phyloP scores from a whole-genome alignment of 1,284 basidiomycete species.

The Austroboletus olivaceoglutinosus region DNA sequence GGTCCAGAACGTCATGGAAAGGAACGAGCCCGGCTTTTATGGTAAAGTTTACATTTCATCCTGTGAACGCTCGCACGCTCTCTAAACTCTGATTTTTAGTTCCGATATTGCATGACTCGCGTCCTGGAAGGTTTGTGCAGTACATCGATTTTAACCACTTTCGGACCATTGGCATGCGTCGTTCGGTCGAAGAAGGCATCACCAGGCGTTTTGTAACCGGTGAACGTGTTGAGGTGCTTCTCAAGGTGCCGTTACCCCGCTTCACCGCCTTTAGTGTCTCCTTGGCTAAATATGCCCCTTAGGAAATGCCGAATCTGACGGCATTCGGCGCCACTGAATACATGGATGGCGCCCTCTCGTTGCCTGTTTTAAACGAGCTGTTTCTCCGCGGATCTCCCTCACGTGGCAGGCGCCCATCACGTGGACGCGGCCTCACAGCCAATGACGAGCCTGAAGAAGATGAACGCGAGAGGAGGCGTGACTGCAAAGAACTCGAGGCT shows the following conservation, averaged over 20 bases:
- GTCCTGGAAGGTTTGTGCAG: constrained; percentile 73
- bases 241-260: constrained; percentile 58
- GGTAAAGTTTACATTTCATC: constrained; percentile 34
- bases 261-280: constrained; percentile 6
- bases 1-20: constrained; percentile 63
- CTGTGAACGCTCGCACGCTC: constrained; percentile 2
- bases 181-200: constrained; percentile 87
- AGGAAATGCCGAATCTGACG: constrained; percentile 84
- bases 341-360: constrained; percentile 87
- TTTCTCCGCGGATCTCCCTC: constrained; percentile 77
- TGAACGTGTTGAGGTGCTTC: constrained; percentile 74
- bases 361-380: constrained; percentile 80
- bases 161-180: constrained; percentile 90
- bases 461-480: constrained; percentile 67
- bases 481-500: constrained; percentile 82
- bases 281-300: constrained; percentile 14
- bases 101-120: constrained; percentile 66
- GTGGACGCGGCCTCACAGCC: constrained; percentile 53
- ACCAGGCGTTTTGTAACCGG: constrained; percentile 92
- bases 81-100: constrained; percentile 42
- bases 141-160: constrained; percentile 92
- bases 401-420: constrained; percentile 65
- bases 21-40: constrained; percentile 64
- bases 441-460: constrained; percentile 64
- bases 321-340: constrained; percentile 93